These are phyloP conservation scores for Kwoniella shivajii DNA, from an alignment of 1,284 basidiomycete genomes.

Conservation along the genomic window DNA sequence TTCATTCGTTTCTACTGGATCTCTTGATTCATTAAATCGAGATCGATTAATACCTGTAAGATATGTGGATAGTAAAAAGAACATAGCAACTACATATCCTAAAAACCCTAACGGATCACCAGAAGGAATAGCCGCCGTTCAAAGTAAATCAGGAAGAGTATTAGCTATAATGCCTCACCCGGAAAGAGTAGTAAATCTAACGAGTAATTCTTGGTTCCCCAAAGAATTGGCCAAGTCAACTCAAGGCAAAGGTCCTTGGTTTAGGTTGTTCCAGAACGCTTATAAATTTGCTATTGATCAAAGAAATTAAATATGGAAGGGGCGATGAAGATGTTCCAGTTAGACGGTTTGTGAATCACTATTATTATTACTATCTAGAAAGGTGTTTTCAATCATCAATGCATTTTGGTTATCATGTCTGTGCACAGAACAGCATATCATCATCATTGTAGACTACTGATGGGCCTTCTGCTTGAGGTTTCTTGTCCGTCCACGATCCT, in stretches of 20 bases:
- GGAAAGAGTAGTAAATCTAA: conserved; percentile 73
- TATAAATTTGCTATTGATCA: conserved; percentile 50
- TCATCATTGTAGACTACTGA: too few relatives aligned
- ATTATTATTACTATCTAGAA: too few relatives aligned
- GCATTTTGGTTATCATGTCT: too few relatives aligned
- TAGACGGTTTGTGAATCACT: too few relatives aligned
- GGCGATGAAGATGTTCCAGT: too few relatives aligned
- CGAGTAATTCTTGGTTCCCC: conserved; percentile 86
- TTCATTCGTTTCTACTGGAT: conserved; percentile 61
- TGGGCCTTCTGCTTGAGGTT: too few relatives aligned
- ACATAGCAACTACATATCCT: conserved; percentile 77
- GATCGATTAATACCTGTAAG: conserved; percentile 67
- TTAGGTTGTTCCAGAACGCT: conserved; percentile 91
- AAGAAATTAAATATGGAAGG: conserved; percentile 13
- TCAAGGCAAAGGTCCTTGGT: conserved; percentile 84
- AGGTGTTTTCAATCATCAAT: too few relatives aligned
- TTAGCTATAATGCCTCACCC: conserved; percentile 96
- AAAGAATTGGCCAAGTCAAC: conserved; percentile 63
- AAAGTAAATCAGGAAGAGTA: conserved; percentile 81
- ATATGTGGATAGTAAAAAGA: conserved; percentile 72
- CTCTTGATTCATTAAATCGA: conserved; percentile 57
- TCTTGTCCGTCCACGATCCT: too few relatives aligned
- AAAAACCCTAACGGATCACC: conserved; percentile 93
- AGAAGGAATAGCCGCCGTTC: conserved; percentile 83
- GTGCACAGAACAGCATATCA: too few relatives aligned